These are phyloP conservation scores for Spiraea crenata DNA, from an alignment of 331 rosid genomes.

Conservation along the genomic window DNA sequence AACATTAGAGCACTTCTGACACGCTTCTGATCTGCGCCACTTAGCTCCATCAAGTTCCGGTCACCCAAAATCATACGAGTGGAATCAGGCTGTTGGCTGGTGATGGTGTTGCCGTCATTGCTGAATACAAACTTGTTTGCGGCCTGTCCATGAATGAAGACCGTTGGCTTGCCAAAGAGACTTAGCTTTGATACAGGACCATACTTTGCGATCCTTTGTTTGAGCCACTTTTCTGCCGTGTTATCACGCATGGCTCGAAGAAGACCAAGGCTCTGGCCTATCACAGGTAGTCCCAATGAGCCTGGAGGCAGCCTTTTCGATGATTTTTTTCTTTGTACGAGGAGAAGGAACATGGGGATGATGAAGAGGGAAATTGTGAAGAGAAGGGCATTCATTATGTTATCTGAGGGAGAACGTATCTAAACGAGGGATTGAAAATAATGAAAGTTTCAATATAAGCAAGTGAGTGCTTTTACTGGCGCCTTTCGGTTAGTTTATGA, in stretches of 20 bases:
- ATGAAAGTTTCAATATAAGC: not conserved
- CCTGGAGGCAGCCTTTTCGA: slow-evolving; percentile 60
- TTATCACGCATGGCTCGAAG: slow-evolving; percentile 57
- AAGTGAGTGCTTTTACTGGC: no score
- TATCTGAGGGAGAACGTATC: not conserved
- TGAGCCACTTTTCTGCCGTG: slow-evolving; percentile 59
- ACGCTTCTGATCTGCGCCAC: slow-evolving; percentile 57
- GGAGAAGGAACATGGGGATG: slow-evolving; percentile 39
- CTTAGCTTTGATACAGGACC: slow-evolving; percentile 68
- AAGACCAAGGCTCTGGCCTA: slow-evolving; percentile 61
- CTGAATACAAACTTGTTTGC: slow-evolving; percentile 65
- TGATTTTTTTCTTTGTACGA: slow-evolving; percentile 32
- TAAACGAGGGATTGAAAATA: not conserved
- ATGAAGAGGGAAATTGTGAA: slow-evolving; percentile 35
- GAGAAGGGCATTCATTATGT: not conserved
- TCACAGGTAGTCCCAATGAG: slow-evolving; percentile 62
- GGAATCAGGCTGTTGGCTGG: slow-evolving; percentile 46
- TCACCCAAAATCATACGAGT: slow-evolving; percentile 54
- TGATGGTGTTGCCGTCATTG: slow-evolving; percentile 18
- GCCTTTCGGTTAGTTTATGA: no score
- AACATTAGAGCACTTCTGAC: slow-evolving; percentile 57
- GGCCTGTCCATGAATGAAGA: slow-evolving; percentile 60
- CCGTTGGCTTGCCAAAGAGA: slow-evolving; percentile 70
- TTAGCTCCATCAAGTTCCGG: slow-evolving; percentile 41
- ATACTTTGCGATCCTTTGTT: slow-evolving; percentile 44